Evolutionary conservation across 2,329 filamentous ascomycete species (phyloP).

Genomic region (Penicillium sp.): DNA sequence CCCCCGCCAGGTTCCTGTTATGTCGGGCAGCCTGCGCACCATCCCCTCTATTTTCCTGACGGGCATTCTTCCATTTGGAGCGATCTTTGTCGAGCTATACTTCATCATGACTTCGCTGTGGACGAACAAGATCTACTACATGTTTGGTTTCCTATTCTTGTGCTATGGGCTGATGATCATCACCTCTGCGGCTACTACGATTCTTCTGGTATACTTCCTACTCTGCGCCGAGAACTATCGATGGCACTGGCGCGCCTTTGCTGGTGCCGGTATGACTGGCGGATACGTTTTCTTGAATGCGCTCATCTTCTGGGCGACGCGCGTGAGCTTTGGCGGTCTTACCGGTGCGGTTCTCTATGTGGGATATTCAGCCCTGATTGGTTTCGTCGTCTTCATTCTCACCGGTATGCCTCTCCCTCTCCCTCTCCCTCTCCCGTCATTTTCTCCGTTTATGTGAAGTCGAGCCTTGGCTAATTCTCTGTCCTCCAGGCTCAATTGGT

Average conservation of each 20-base stretch:
- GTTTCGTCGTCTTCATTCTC: slow-evolving; percentile 88
- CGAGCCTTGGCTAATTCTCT: slow-evolving; percentile 8
- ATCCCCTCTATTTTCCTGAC: slow-evolving; percentile 90
- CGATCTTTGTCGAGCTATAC: slow-evolving; percentile 97
- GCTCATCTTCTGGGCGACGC: slow-evolving; percentile 86
- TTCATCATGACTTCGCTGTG: slow-evolving; percentile 99
- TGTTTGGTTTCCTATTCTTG: slow-evolving; percentile 98
- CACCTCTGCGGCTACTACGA: slow-evolving; percentile 87
- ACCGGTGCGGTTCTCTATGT: slow-evolving; percentile 89
- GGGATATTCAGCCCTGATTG: slow-evolving; percentile 88
- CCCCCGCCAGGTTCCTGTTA: slow-evolving; percentile 89
- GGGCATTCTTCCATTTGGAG: slow-evolving; percentile 89
- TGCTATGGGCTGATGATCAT: slow-evolving; percentile 98
- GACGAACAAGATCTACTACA: slow-evolving; percentile 99
- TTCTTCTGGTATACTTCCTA: slow-evolving; percentile 94
- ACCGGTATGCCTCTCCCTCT: slow-evolving; percentile 69
- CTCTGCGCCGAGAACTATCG: slow-evolving; percentile 97
- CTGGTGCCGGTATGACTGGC: slow-evolving; percentile 86
- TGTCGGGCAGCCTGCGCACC: slow-evolving; percentile 79
- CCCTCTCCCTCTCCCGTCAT: neutral
- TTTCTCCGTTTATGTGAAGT: too few relatives aligned
- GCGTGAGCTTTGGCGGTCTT: slow-evolving; percentile 81
- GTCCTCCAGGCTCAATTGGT: slow-evolving; percentile 78
- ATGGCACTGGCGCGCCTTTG: slow-evolving; percentile 97
- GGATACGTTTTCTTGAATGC: slow-evolving; percentile 92